phyloP scores from a whole-genome alignment of 179 eudicot genomes.

The Heliamphora pulchella region DNA sequence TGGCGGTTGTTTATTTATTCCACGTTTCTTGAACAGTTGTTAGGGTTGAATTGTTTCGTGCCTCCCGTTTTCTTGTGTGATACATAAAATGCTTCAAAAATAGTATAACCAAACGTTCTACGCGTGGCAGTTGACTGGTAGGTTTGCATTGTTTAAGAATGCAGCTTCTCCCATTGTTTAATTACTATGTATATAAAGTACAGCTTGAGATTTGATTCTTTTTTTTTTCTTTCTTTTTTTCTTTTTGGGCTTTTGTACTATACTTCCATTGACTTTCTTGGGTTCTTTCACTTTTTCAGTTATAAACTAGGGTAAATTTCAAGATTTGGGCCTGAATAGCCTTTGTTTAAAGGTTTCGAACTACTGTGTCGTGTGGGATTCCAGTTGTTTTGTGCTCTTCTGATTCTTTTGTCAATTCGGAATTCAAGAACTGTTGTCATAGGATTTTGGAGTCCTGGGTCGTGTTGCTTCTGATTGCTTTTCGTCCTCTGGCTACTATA shows the following conservation, averaged over 20 bases:
- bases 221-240: background rate
- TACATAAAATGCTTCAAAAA: background rate
- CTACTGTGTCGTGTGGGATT: background rate
- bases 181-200: background rate
- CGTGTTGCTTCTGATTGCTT: background rate
- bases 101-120: constrained; percentile 18
- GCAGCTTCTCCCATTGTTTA: background rate
- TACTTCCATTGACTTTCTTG: background rate
- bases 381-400: background rate
- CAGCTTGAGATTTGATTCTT: background rate
- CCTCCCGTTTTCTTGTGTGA: background rate
- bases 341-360: background rate
- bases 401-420: background rate
- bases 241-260: background rate
- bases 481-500: background rate
- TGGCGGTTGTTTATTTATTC: background rate
- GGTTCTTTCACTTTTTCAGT: background rate
- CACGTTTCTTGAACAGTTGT: background rate
- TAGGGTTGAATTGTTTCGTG: constrained; percentile 4
- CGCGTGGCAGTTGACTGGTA: constrained; percentile 15
- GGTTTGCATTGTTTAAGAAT: constrained; percentile 4
- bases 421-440: background rate
- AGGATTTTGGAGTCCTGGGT: background rate
- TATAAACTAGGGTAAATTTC: background rate
- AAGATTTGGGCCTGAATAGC: background rate